These are phyloP conservation scores for Camelina sativa DNA, from an alignment of 345 rosid species.

Conservation along the genomic window DNA sequence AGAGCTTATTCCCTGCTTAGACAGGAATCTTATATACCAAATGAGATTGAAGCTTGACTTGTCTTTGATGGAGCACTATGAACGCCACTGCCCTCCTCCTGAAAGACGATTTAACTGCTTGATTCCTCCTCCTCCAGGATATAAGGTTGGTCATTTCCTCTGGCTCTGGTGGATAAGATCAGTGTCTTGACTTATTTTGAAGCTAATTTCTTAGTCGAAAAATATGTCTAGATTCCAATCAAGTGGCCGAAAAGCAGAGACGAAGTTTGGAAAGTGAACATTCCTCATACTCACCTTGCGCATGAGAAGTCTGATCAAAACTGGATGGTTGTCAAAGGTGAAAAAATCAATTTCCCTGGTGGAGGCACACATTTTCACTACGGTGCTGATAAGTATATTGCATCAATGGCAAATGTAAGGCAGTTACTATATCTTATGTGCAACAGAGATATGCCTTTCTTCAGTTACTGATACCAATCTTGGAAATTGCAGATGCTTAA, in stretches of 20 bases:
- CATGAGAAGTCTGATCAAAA: constrained; percentile 98
- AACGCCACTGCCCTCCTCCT: constrained; percentile 94
- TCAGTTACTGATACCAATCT: background rate
- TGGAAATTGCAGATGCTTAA: constrained; percentile 77
- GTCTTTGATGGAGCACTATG: constrained; percentile 98
- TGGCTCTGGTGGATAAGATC: background rate
- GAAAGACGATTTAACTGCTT: constrained; percentile 94
- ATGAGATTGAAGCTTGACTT: constrained; percentile 90
- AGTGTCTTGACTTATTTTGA: background rate
- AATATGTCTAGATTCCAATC: constrained; percentile 70
- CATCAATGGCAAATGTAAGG: constrained; percentile 91
- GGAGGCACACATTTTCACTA: constrained; percentile 99
- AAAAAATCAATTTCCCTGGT: constrained; percentile 91
- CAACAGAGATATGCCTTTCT: background rate
- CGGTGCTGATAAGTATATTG: constrained; percentile 98
- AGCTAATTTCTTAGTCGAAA: background rate
- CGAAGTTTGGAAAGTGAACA: constrained; percentile 98
- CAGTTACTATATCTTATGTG: constrained; percentile 9
- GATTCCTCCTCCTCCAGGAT: constrained; percentile 97
- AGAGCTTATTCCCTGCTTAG: constrained; percentile 94
- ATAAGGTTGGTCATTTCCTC: constrained; percentile 57
- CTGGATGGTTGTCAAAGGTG: constrained; percentile 99
- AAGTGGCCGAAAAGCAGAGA: constrained; percentile 99
- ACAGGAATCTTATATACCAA: constrained; percentile 86
- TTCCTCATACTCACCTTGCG: constrained; percentile 99